phyloP scores from a whole-genome alignment of 164 flowering plant species.

The Stephania japonica region DNA sequence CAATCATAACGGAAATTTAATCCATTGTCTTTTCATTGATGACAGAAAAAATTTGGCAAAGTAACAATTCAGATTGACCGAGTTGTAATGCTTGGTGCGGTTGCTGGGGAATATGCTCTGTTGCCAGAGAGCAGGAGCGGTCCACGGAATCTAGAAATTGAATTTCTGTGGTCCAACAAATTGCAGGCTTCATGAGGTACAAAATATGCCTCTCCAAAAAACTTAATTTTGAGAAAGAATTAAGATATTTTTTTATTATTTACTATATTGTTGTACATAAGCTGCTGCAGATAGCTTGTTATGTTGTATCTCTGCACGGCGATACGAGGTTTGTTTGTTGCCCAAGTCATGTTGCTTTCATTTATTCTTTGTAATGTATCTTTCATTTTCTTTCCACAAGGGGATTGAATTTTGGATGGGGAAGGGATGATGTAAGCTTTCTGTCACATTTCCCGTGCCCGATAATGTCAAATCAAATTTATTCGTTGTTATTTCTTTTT shows the following conservation, averaged over 20 bases:
- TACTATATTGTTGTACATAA: constrained; percentile 30
- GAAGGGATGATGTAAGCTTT: constrained; percentile 8
- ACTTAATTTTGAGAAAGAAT: constrained; percentile 12
- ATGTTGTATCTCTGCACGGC: not conserved
- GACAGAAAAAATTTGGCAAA: constrained; percentile 91
- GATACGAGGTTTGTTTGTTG: not conserved
- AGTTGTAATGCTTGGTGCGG: constrained; percentile 92
- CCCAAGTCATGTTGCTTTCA: constrained; percentile 5
- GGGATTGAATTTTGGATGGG: not conserved
- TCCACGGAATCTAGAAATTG: constrained; percentile 81
- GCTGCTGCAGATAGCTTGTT: constrained; percentile 6
- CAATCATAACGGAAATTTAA: not conserved
- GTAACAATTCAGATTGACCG: constrained; percentile 96
- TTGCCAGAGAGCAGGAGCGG: constrained; percentile 92
- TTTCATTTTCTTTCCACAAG: constrained; percentile 3
- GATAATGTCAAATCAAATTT: not conserved
- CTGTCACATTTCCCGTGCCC: constrained; percentile 1
- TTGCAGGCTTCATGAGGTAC: constrained; percentile 16
- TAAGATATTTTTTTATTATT: constrained; percentile 12
- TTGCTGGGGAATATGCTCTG: constrained; percentile 85
- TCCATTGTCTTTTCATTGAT: constrained; percentile 9
- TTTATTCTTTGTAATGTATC: constrained; percentile 38
- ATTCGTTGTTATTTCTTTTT: not conserved
- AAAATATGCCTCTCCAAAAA: constrained; percentile 5
- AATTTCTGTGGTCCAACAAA: constrained; percentile 95